Evolutionary conservation across 805 yeast species (phyloP).

Genomic region (Cephaloascus albidus): DNA sequence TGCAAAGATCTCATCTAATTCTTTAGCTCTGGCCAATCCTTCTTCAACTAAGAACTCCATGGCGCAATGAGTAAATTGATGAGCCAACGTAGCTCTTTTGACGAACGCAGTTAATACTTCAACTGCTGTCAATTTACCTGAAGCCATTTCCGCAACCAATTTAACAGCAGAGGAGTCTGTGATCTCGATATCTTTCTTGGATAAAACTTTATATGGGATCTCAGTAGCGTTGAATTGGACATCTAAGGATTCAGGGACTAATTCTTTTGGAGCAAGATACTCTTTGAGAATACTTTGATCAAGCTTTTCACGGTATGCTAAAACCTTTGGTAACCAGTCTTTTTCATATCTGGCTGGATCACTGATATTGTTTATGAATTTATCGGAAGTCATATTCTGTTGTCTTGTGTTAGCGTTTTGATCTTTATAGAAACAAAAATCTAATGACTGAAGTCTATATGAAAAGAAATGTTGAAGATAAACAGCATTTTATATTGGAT

Average conservation of each 20-base stretch:
- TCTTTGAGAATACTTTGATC: no score
- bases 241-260: no score
- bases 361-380: no score
- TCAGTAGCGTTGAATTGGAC: neutral
- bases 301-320: constrained; percentile 27
- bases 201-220: neutral
- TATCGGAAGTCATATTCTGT: no score
- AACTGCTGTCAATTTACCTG: constrained; percentile 37
- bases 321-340: constrained; percentile 37
- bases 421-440: no score
- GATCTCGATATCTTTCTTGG: constrained; percentile 29
- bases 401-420: no score
- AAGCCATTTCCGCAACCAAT: constrained; percentile 32
- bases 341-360: no score
- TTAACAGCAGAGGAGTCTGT: constrained; percentile 33
- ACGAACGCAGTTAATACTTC: constrained; percentile 54
- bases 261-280: no score
- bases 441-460: no score
- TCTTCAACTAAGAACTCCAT: constrained; percentile 41
- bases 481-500: no score
- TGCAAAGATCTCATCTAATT: constrained; percentile 40
- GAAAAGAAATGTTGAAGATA: no score
- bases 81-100: constrained; percentile 55
- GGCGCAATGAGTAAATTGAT: constrained; percentile 46
- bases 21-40: constrained; percentile 47